Evolutionary conservation across 1,284 basidiomycete species (phyloP).

Genomic region (Sporisorium exsertum): DNA sequence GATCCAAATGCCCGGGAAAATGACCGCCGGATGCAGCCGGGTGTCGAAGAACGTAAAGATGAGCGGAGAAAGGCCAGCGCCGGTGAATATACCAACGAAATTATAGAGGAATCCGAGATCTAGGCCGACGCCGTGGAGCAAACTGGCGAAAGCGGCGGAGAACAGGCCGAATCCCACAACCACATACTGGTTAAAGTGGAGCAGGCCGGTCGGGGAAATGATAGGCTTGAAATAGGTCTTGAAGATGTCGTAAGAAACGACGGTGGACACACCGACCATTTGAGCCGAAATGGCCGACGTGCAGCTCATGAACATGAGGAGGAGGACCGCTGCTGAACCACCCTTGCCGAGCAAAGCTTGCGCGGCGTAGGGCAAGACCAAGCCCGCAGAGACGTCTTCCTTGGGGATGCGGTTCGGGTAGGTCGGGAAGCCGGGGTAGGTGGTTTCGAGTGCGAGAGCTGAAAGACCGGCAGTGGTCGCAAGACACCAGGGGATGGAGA

Average conservation of each 20-base stretch:
- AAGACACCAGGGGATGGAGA: constrained; percentile 58
- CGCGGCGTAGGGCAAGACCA: constrained; percentile 61
- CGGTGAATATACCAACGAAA: constrained; percentile 56
- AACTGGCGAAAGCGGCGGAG: constrained; percentile 60
- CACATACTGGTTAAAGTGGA: constrained; percentile 55
- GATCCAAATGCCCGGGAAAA: constrained; percentile 64
- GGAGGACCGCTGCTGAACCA: constrained; percentile 53
- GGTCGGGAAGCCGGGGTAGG: constrained; percentile 56
- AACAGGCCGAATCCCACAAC: constrained; percentile 64
- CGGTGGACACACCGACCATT: constrained; percentile 55
- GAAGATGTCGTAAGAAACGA: constrained; percentile 56
- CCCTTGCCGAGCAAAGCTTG: constrained; percentile 61
- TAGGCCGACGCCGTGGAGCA: constrained; percentile 61
- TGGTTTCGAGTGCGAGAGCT: constrained; percentile 59
- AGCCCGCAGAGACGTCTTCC: constrained; percentile 57
- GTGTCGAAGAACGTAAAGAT: constrained; percentile 63
- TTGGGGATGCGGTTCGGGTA: constrained; percentile 54
- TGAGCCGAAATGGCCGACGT: constrained; percentile 62
- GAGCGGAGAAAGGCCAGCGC: constrained; percentile 51
- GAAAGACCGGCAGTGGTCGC: constrained; percentile 60
- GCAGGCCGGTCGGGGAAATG: constrained; percentile 48
- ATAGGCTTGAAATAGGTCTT: constrained; percentile 55
- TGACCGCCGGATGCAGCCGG: constrained; percentile 52
- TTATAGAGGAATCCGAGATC: constrained; percentile 62
- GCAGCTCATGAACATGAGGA: constrained; percentile 64